Conservation (phyloP, 176 grass and related monocot species). For the Musa troglodytarum region DNA sequence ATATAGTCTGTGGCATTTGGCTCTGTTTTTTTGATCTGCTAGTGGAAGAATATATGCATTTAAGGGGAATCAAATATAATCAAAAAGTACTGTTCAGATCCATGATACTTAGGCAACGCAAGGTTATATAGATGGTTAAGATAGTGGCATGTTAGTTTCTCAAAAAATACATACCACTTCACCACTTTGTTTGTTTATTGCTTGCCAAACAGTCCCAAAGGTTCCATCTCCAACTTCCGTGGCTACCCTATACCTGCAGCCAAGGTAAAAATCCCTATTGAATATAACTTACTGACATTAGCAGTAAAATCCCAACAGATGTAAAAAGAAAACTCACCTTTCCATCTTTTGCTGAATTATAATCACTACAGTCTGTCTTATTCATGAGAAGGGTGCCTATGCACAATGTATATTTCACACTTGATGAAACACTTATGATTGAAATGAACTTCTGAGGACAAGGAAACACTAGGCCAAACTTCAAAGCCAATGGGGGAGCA, state of each 20-base stretch:
- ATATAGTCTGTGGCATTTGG: no score
- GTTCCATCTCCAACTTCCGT: constrained; percentile 92
- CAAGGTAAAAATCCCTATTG: background rate
- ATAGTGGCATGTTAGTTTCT: background rate
- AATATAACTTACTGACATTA: background rate
- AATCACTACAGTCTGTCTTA: background rate
- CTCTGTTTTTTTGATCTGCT: background rate
- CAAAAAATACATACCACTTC: constrained; percentile 60
- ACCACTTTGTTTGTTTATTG: constrained; percentile 77
- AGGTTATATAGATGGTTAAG: background rate
- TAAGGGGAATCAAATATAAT: constrained; percentile 19
- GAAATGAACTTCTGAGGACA: background rate
- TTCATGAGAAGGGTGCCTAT: background rate
- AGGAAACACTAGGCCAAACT: background rate
- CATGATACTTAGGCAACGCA: constrained; percentile 14
- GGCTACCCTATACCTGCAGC: constrained; percentile 65
- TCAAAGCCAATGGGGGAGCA: background rate
- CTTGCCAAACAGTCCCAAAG: constrained; percentile 90
- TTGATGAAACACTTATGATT: background rate
- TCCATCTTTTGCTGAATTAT: constrained; percentile 1
- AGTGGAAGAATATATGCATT: background rate
- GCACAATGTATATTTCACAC: background rate
- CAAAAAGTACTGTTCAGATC: background rate
- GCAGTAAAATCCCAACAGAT: background rate
- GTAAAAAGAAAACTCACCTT: background rate